These are phyloP conservation scores for Septoria petroselini DNA, from an alignment of 2,329 filamentous ascomycete genomes.

Conservation along the genomic window DNA sequence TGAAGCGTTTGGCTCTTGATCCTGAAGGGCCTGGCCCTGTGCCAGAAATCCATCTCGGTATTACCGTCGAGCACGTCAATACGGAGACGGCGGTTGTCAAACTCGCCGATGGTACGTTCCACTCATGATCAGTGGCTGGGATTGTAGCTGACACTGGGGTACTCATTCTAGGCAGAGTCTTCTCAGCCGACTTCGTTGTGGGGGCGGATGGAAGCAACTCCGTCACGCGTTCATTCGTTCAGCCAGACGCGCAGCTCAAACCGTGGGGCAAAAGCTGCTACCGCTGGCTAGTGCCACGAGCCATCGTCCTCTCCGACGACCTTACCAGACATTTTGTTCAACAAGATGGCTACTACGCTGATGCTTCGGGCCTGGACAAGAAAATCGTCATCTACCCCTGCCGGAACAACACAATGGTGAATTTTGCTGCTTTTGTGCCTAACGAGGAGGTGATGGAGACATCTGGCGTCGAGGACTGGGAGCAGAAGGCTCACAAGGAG, in stretches of 20 bases:
- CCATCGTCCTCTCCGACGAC: constrained; percentile 43
- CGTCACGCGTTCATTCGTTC: constrained; percentile 12
- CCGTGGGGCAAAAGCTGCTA: constrained; percentile 54
- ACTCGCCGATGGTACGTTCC: constrained; percentile 31
- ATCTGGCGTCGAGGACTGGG: constrained; percentile 32
- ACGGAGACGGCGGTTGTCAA: constrained; percentile 25
- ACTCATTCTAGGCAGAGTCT: too few relatives aligned
- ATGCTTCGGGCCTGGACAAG: constrained; percentile 45
- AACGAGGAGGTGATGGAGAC: not conserved
- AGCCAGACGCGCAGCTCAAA: constrained; percentile 24
- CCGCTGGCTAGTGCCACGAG: constrained; percentile 53
- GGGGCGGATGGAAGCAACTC: constrained; percentile 34
- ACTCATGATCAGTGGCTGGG: too few relatives aligned
- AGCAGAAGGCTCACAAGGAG: constrained; percentile 39
- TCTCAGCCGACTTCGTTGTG: constrained; percentile 32
- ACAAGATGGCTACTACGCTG: constrained; percentile 36
- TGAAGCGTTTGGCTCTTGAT: constrained; percentile 29
- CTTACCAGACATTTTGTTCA: constrained; percentile 32
- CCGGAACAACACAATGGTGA: constrained; percentile 46
- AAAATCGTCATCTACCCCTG: constrained; percentile 50
- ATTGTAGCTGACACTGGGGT: too few relatives aligned
- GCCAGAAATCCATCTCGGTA: constrained; percentile 27
- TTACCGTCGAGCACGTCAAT: constrained; percentile 28
- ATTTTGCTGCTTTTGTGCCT: constrained; percentile 39
- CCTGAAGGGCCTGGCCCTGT: constrained; percentile 21